phyloP scores from a whole-genome alignment of 1,284 basidiomycete species.

The Earliella scabrosa region DNA sequence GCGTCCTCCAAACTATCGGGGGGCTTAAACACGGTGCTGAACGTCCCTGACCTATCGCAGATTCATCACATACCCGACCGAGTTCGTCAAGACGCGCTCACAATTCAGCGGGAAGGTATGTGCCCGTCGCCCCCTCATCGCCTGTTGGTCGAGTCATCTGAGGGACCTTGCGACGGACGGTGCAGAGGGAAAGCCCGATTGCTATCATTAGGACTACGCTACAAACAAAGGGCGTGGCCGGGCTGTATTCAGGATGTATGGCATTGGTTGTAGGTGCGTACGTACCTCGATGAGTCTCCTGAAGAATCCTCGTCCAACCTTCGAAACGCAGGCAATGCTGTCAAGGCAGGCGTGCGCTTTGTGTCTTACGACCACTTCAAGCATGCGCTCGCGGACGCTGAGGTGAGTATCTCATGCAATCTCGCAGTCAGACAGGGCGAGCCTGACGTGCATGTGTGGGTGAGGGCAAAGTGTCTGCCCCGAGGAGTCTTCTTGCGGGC shows the following conservation, averaged over 20 bases:
- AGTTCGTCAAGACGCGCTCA: constrained; percentile 88
- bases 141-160: not conserved
- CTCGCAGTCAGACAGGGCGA: not conserved
- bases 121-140: not conserved
- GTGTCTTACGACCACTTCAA: constrained; percentile 97
- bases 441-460: constrained; percentile 12
- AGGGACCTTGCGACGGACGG: not conserved
- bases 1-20: too few relatives aligned
- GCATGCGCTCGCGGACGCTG: constrained; percentile 76
- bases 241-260: constrained; percentile 86
- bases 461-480: constrained; percentile 89
- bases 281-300: not conserved
- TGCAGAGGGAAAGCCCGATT: constrained; percentile 68
- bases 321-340: constrained; percentile 60
- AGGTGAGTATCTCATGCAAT: constrained; percentile 53
- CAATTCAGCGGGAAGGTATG: constrained; percentile 79
- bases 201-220: constrained; percentile 75
- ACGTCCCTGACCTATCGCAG: too few relatives aligned
- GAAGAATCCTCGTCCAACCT: not conserved
- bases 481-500: constrained; percentile 86
- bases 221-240: constrained; percentile 70
- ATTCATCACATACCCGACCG: constrained; percentile 89
- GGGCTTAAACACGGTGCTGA: too few relatives aligned
- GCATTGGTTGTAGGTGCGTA: constrained; percentile 80
- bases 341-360: constrained; percentile 95